phyloP scores from a whole-genome alignment of 345 rosid species.

The Passiflora organensis region DNA sequence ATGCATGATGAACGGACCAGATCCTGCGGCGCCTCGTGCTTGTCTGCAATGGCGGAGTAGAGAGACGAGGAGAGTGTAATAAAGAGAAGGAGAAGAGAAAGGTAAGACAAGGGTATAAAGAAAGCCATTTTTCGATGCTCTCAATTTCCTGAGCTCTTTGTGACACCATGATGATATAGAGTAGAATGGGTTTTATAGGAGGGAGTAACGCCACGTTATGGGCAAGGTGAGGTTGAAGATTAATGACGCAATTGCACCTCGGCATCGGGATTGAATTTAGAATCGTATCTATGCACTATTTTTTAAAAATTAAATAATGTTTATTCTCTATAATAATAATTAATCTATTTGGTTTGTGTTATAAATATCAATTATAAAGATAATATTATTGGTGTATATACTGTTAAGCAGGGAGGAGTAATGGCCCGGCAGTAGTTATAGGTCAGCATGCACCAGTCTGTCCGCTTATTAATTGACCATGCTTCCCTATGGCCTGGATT shows the following conservation, averaged over 20 bases:
- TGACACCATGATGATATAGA: too few species aligned
- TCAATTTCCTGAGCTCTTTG: too few species aligned
- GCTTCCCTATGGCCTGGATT: too few species aligned
- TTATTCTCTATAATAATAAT: too few species aligned
- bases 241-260: constrained; percentile 7
- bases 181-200: constrained; percentile 3
- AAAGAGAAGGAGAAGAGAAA: constrained; percentile 12
- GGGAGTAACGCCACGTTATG: background rate
- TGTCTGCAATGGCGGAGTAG: constrained; percentile 11
- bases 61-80: constrained; percentile 9
- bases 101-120: constrained; percentile 14
- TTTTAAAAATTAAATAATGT: too few species aligned
- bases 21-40: constrained; percentile 23
- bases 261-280: too few species aligned
- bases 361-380: too few species aligned
- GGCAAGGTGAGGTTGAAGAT: background rate
- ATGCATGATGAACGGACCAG: constrained; percentile 58
- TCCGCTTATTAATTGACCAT: background rate
- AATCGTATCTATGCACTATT: too few species aligned
- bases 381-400: too few species aligned
- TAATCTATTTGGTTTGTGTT: too few species aligned
- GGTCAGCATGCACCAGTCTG: background rate
- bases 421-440: background rate
- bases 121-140: too few species aligned
- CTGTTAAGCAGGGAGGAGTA: too few species aligned